Base-by-base conservation (phyloP, 2,329 filamentous ascomycete species). In the Botrytis squamosa region DNA sequence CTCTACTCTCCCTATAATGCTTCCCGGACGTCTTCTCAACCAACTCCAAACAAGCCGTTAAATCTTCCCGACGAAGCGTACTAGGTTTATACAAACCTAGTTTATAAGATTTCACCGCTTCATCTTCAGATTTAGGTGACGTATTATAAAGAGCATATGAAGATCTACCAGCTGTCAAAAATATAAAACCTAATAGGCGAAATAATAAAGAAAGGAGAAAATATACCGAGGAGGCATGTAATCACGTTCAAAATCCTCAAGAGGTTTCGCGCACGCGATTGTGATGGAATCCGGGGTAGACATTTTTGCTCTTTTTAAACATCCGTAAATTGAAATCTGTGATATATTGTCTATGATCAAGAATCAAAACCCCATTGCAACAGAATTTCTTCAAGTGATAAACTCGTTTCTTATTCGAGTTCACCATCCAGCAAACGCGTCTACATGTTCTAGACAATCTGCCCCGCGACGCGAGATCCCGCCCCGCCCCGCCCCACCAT, bases 1-100 rank as follows among this genome's bases (percentile, higher is more conserved):
- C 79, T 10, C 84, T 85, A 3, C 91, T 93, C 25, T 82, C 81
- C 72, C 88, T 87, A 81, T 95, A 95, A 81, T 91, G 89, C 9
- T 83, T 79, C 22, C 85, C 84, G 77, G 91, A 93, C 0, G 92
- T 94, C 67, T 84, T 82, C 75, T 91, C 86, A 70, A 95, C 85
- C 40, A 91, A 82, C 33, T 79, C 74, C 76, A 88, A 88, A 77
- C 89, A 91, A 0, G 85, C 82, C 38, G 84, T 80, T 36, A 90
- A 80, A 40, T 90, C 87, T 4, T 79, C 78, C 1, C 81, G 76
- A 8, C 77, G 78, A 38, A 90, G 80, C n/a, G 77, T 76, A 3
- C 76, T 78, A 0, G 87, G 80, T 5, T 81, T 79, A 14, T 79
- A 75, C n/a, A 91, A 82, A 52, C 79, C 80, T 52, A 91, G 77